Evolutionary conservation across 306 rosid genomes (phyloP), one percentile per base, ranked within the genome.

Genomic region (Rubus parviflorus): DNA sequence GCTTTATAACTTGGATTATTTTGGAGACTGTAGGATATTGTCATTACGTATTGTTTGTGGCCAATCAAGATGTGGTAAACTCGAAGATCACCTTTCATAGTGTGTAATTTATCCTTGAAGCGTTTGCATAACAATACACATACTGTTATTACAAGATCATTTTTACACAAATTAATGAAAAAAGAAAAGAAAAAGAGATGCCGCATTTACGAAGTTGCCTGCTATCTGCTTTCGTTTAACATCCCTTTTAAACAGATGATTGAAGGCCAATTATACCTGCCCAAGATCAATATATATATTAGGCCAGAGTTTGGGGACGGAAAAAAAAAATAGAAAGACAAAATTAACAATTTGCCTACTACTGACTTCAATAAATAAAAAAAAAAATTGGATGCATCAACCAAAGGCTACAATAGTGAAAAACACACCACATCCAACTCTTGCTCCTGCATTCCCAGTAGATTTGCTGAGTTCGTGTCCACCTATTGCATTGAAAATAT

Each of bases 371-470:
- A 38, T 48, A 30, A 30, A 30, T 11, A 58, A 53, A 51, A n/a
- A 64, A 45, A 56, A 72, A 23, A 76, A 57, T 54, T 70, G 7
- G 5, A 56, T 38, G 73, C 74, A 52, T 11, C 19, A 54, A 45
- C 42, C 63, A 56, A 53, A 75, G 25, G 67, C 9, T 70, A 83
- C 80, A 63, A 49, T 30, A 77, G 2, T 60, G 75, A 82, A 73
- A 72, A 54, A 41, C 16, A 83, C 86, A 91, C 97, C 97, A 52
- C 93, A 91, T 82, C 89, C 97, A 80, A 89, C 80, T 82, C 97
- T 88, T 80, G 90, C 97, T 57, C 97, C 97, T 14, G 94, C 97
- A 82, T 91, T 91, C n/a, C 97, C 97, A 74, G 97, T 89, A 75
- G 88, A 76, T 78, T 91, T 91, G 87, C 97, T 89, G 30, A 91